phyloP scores from a whole-genome alignment of 2,329 filamentous ascomycete genomes.

The Orbilia oligospora region DNA sequence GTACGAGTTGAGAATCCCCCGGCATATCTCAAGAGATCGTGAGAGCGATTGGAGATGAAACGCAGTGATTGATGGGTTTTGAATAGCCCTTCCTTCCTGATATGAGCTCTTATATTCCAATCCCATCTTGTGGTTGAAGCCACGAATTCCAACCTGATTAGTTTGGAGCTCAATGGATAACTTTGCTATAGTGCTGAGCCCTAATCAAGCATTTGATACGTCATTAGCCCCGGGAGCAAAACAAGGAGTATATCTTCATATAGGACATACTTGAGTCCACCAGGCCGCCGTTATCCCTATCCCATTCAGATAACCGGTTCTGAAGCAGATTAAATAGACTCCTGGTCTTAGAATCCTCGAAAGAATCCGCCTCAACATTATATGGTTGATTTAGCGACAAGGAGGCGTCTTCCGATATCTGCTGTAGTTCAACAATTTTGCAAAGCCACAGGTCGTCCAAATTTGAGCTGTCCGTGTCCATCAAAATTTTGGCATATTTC shows the following conservation, averaged over 20 bases:
- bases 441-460: conserved; percentile 28
- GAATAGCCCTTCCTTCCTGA: background rate
- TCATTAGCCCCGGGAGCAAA: background rate
- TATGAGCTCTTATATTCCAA: conserved; percentile 14
- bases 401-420: conserved; percentile 29
- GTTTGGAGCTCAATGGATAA: conserved; percentile 16
- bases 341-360: conserved; percentile 18
- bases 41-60: conserved; percentile 27
- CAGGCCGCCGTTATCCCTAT: background rate
- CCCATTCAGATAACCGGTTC: conserved; percentile 19
- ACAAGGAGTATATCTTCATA: background rate
- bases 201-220: background rate
- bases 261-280: conserved; percentile 12
- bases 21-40: conserved; percentile 15
- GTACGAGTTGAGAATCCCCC: conserved; percentile 18
- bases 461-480: background rate
- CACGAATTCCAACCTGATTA: conserved; percentile 21
- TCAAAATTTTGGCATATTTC: conserved; percentile 13
- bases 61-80: conserved; percentile 9
- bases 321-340: conserved; percentile 14
- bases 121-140: conserved; percentile 21
- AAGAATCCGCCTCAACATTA: conserved; percentile 23
- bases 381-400: conserved; percentile 20
- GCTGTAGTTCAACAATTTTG: conserved; percentile 21
- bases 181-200: background rate